Conservation (phyloP, 2,329 filamentous ascomycete species). For the Phialocephala subalpina region DNA sequence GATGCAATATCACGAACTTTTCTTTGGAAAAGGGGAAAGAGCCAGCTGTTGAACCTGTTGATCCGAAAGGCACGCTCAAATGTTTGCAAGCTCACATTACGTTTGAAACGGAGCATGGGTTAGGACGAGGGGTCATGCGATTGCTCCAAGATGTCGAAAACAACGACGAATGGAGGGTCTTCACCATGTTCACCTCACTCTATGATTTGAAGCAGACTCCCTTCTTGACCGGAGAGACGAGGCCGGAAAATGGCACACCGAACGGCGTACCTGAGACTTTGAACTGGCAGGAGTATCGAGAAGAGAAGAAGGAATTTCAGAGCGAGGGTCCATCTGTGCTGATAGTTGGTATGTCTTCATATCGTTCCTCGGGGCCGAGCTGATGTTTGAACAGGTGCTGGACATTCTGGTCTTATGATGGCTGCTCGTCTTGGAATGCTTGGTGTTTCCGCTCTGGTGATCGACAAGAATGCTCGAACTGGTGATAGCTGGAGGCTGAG, state of each 20-base stretch:
- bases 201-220: slow-evolving; percentile 56
- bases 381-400: slow-evolving; percentile 65
- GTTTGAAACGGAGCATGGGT: slow-evolving; percentile 58
- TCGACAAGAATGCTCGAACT: slow-evolving; percentile 63
- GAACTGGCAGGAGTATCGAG: slow-evolving; percentile 65
- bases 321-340: neutral
- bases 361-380: slow-evolving; percentile 50
- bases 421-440: slow-evolving; percentile 67
- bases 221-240: slow-evolving; percentile 52
- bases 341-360: neutral
- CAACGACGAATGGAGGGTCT: slow-evolving; percentile 61
- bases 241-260: slow-evolving; percentile 37
- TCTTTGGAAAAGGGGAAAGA: neutral
- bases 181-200: slow-evolving; percentile 67
- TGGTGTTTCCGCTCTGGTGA: slow-evolving; percentile 58
- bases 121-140: slow-evolving; percentile 61
- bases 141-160: slow-evolving; percentile 49
- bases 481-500: slow-evolving; percentile 70
- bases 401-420: slow-evolving; percentile 64
- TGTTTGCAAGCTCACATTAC: slow-evolving; percentile 63
- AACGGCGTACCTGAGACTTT: slow-evolving; percentile 48
- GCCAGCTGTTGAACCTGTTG: neutral
- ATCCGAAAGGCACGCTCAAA: slow-evolving; percentile 51
- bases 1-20: slow-evolving; percentile 8
- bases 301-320: slow-evolving; percentile 39